These are phyloP conservation scores for Panicum virgatum DNA, from an alignment of 202 grass and related monocot species.

Conservation along the genomic window DNA sequence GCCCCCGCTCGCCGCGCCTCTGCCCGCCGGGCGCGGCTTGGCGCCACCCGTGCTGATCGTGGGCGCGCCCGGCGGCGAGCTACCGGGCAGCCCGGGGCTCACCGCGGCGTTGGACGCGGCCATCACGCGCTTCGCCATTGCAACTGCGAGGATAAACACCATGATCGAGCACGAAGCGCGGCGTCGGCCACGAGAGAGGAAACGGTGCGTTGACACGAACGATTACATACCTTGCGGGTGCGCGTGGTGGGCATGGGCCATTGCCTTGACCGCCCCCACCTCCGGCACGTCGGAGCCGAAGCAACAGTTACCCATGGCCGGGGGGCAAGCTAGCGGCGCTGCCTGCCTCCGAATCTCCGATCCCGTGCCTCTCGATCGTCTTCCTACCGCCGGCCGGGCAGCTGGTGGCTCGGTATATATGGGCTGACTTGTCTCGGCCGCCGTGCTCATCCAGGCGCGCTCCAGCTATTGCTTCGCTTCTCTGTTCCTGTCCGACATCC, in stretches of 20 bases:
- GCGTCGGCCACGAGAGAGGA: neutral
- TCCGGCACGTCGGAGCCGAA: conserved; percentile 47
- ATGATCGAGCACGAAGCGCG: neutral
- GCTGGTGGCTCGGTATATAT: neutral
- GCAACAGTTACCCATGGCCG: conserved; percentile 59
- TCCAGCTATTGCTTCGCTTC: conserved; percentile 25
- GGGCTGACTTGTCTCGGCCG: neutral
- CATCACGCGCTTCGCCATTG: conserved; percentile 47
- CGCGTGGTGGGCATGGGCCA: conserved; percentile 30
- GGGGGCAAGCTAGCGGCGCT: neutral
- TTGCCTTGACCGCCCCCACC: conserved; percentile 34
- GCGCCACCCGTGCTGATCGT: neutral
- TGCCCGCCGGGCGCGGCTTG: conserved; percentile 1
- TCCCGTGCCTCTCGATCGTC: neutral
- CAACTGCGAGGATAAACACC: conserved; percentile 18
- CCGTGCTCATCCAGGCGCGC: neutral
- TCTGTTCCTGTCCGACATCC: neutral
- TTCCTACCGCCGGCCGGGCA: neutral
- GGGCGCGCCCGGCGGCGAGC: neutral
- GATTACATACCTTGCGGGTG: conserved; percentile 46
- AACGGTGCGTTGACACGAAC: too few relatives aligned
- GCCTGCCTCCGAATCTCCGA: neutral
- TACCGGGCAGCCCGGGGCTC: conserved; percentile 26
- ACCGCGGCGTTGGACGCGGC: conserved; percentile 3
- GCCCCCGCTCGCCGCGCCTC: neutral